Percentiles rank a stretch among this genome's conserved stretches.
Evolutionary conservation across 768 basidiomycete species (phyloP).

Genomic region (Ramaria rubella): DNA sequence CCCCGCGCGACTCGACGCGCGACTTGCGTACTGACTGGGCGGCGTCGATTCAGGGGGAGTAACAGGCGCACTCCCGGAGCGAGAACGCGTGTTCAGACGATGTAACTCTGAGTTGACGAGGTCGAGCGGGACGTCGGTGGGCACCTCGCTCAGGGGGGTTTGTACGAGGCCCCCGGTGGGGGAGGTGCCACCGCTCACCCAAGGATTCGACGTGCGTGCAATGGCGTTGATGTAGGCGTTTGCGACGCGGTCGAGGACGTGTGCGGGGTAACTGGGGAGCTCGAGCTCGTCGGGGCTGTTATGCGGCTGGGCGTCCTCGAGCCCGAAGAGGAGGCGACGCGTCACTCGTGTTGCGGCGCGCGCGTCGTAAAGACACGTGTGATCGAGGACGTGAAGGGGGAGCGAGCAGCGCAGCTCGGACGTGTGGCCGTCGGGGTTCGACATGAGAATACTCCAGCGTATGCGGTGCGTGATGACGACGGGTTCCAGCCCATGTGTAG

Average conservation of each 20-base stretch:
- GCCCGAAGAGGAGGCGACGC: conserved; percentile 59
- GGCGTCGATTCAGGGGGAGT: conserved; percentile 22
- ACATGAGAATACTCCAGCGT: conserved; percentile 71
- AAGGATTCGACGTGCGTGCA: conserved; percentile 61
- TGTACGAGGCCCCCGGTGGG: background rate
- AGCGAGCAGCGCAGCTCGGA: conserved; percentile 94
- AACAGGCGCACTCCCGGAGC: conserved; percentile 37
- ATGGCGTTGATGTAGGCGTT: conserved; percentile 62
- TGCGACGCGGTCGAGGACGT: conserved; percentile 85
- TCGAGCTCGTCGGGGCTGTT: conserved; percentile 60
- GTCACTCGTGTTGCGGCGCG: conserved; percentile 65
- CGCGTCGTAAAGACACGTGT: conserved; percentile 68
- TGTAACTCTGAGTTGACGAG: conserved; percentile 80
- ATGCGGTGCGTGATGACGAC: conserved; percentile 72
- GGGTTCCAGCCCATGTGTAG: conserved; percentile 71
- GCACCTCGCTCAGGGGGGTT: background rate
- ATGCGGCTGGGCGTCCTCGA: conserved; percentile 26
- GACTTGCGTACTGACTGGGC: conserved; percentile 26
- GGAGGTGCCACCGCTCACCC: conserved; percentile 29
- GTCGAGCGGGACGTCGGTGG: conserved; percentile 35
- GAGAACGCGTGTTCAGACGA: conserved; percentile 46
- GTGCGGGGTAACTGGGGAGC: conserved; percentile 83
- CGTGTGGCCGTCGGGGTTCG: conserved; percentile 84
- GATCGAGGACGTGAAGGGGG: conserved; percentile 78
- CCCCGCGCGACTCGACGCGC: conserved; percentile 38